Base-by-base conservation (phyloP, 345 rosid genomes). In the Brassica rapa region DNA sequence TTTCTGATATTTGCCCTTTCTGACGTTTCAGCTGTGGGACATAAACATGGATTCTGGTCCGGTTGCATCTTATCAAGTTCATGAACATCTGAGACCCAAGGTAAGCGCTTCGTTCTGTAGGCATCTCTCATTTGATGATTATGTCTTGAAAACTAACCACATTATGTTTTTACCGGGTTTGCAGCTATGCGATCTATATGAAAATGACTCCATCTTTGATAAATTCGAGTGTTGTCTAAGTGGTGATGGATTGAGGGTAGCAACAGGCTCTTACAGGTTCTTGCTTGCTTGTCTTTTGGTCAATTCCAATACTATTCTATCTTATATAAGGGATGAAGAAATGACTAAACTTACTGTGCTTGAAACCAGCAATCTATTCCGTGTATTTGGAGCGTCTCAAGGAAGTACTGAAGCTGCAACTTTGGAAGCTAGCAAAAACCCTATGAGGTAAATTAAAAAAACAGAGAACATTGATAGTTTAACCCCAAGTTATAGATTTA, bases 31-130 rank as follows among this genome's bases (percentile, higher is more conserved):
- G 90, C 84, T 94, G 69, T 94, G 98, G 98, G 98, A 94, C 84
- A 88, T 94, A 82, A 94, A 92, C 84, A 96, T 96, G 99, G 99
- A 96, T 88, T 88, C 97, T n/a, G 96, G 99, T 78, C 99, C 99
- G 12, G 97, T 94, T 82, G 87, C 97, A 82, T 87, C 95, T 11
- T 91, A 88, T 88, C 97, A 88, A 81, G 98, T 94, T 86, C 98
- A 94, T 82, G 97, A 94, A 83, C 84, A 94, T 82, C 84, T 94
- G 74, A 89, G 98, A 85, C 98, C 96, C 62, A 90, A 79, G 94
- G 97, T 93, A 71, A 66, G 80, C 24, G 23, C 62, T 83, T 30
- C 23, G 62, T 41, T 74, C 77, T 27, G 4, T 25, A 14, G 61
- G 66, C 60, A 33, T 72, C 12, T 77, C 53, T 19, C 12, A 5